Evolutionary conservation across 2,329 filamentous ascomycete species (phyloP).

Genomic region (Calonectria multiphialidica): DNA sequence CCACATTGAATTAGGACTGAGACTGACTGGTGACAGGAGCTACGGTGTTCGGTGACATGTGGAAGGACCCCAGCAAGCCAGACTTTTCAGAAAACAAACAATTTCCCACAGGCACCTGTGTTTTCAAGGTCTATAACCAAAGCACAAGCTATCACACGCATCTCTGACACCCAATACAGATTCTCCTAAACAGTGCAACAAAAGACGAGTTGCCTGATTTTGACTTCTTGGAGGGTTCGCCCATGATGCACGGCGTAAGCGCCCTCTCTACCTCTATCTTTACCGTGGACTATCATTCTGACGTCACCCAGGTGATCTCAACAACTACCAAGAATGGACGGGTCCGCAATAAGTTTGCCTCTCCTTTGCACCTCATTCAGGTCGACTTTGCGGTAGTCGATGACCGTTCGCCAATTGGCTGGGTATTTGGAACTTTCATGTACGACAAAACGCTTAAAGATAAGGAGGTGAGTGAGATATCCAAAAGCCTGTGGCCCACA

Average conservation of each 20-base stretch:
- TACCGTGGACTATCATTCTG: too few species aligned
- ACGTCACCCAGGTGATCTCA: too few species aligned
- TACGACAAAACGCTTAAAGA: neutral
- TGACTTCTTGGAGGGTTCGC: neutral
- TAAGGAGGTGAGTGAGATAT: neutral
- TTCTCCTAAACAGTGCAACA: neutral
- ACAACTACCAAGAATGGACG: neutral
- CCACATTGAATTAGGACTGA: neutral
- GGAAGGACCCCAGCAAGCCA: neutral
- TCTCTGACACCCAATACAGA: neutral
- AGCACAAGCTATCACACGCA: neutral
- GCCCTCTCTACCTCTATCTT: too few species aligned
- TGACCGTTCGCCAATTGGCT: neutral
- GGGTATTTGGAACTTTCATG: neutral
- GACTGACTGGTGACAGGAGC: neutral
- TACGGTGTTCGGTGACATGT: neutral
- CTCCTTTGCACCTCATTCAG: neutral
- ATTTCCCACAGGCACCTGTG: neutral
- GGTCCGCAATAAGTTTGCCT: neutral
- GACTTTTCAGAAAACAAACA: neutral
- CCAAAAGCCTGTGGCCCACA: too few species aligned
- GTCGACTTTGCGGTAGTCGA: neutral
- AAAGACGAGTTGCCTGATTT: neutral
- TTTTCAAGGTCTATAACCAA: neutral
- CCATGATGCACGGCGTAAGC: neutral